Percentiles rank a stretch among this genome's conserved stretches.
These are phyloP conservation scores for Hypomyces perniciosus DNA, from an alignment of 2,329 filamentous ascomycete genomes.

Conservation along the genomic window DNA sequence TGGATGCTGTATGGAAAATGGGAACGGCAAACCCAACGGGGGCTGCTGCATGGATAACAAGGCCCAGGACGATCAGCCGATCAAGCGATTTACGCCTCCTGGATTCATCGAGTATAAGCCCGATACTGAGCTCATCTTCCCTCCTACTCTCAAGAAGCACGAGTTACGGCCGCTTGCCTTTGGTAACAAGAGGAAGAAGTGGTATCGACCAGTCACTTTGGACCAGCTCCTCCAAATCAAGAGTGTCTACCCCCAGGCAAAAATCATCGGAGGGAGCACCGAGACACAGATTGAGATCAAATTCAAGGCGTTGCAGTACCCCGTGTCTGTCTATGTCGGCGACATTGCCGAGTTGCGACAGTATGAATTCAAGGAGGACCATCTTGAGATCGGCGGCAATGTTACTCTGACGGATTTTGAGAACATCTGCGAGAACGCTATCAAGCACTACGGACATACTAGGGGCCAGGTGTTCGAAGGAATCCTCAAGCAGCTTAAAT, in stretches of 20 bases:
- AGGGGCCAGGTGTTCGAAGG: conserved; percentile 79
- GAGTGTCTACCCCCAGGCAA: conserved; percentile 73
- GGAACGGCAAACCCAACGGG: conserved; percentile 34
- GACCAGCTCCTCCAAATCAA: conserved; percentile 91
- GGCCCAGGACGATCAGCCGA: conserved; percentile 44
- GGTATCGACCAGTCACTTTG: conserved; percentile 84
- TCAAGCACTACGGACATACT: conserved; percentile 67
- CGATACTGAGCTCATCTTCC: conserved; percentile 93
- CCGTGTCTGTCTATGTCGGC: conserved; percentile 83
- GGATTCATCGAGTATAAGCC: conserved; percentile 93
- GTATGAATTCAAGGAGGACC: conserved; percentile 70
- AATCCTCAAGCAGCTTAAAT: conserved; percentile 88
- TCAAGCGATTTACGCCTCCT: conserved; percentile 72
- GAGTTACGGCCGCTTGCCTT: conserved; percentile 77
- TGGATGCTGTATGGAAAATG: conserved; percentile 68
- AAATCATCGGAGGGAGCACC: conserved; percentile 91
- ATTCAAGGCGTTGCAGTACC: conserved; percentile 91
- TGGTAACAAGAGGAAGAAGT: conserved; percentile 90
- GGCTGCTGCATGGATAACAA: conserved; percentile 65
- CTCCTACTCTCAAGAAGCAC: conserved; percentile 75
- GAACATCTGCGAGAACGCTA: conserved; percentile 70
- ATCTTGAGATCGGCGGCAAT: conserved; percentile 90
- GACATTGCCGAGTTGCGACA: conserved; percentile 86
- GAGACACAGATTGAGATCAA: conserved; percentile 98
- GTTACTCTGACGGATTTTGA: conserved; percentile 89